Base-by-base conservation (phyloP, 371 early-diverging fungal species). In the Lichtheimia ornata region DNA sequence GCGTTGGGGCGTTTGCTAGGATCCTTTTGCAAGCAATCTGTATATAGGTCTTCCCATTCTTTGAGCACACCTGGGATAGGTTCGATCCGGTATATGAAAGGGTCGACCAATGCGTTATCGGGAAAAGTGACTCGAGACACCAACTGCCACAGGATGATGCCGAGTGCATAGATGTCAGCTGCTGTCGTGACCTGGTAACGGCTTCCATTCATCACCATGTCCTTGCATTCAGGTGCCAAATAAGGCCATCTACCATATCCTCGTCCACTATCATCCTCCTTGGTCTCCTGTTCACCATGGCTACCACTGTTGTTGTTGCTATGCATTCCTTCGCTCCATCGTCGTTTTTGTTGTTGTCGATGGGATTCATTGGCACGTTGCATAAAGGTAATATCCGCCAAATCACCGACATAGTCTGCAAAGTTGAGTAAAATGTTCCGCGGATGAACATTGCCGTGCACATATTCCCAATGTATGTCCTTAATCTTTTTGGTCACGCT, bases 141-240 rank as follows among this genome's bases (percentile, higher is more conserved):
- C 5, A 79, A 61, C 56, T 79, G 80, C 80, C 80, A 79, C 0
- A 79, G 56, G 2, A 79, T 74, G 35, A 79, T 70, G 15, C 80
- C 80, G 13, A 79, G 57, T 0, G 74, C 65, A 49, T 72, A 79
- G 5, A 79, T 65, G 14, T 76, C 76, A 0, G 73, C 67, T 25
- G 61, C 61, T 20, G 67, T 69, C 15, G 71, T 67, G 4, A 71
- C 57, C 25, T 66, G 56, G 11, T 71, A 68, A 11, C 58, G 54
- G 13, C 50, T 45, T 45, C 47, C 47, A 17, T 45, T 15, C 20
- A 17, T 15, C 20, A 15, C 50, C 24, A 13, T 50, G 14, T 53
- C 53, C 7, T 53, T 28, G 25, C 15, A 18, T 52, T 79, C 80
- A 20, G 80, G 80, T 24, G 80, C 71, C 24, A 79, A 57, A 28